A percentile compares a stretch with the other conserved stretches of the same genome.
Conservation (phyloP, 2,329 filamentous ascomycete genomes). For the Coccinonectria pachysandricola region DNA sequence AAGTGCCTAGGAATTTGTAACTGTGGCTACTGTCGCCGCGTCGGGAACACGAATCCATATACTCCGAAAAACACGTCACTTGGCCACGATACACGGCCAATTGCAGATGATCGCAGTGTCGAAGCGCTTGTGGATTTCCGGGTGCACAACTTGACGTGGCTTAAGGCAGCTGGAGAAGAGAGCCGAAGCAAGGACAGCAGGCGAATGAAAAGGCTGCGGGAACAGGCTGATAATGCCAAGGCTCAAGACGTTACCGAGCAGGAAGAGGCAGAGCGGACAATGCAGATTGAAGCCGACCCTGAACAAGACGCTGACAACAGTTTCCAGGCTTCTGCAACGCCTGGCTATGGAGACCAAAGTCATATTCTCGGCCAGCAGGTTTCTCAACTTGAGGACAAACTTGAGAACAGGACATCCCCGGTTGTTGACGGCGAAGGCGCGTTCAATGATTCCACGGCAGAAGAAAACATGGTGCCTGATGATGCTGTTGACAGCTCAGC, state of each 20-base stretch:
- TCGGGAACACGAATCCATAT: conserved; percentile 62
- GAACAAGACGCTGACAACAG: conserved; percentile 3
- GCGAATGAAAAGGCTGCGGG: conserved; percentile 45
- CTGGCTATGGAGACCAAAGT: conserved; percentile 22
- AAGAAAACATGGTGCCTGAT: conserved; percentile 13
- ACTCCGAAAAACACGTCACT: conserved; percentile 78
- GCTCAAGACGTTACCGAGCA: conserved; percentile 33
- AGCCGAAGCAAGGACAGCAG: conserved; percentile 46
- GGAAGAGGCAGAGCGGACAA: conserved; percentile 16
- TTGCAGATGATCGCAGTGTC: conserved; percentile 84
- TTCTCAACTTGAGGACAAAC: conserved; percentile 4
- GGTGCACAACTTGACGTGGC: conserved; percentile 76
- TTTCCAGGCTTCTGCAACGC: conserved; percentile 7
- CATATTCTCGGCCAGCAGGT: conserved; percentile 20
- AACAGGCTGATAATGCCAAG: conserved; percentile 48
- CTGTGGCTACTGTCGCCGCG: conserved; percentile 65
- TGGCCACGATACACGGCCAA: conserved; percentile 80
- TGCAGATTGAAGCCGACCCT: conserved; percentile 6
- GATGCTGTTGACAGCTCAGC: conserved; percentile 22
- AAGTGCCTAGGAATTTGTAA: conserved; percentile 81
- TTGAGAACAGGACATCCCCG: not conserved
- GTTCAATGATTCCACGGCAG: conserved; percentile 2
- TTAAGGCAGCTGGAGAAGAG: conserved; percentile 51
- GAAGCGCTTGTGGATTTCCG: conserved; percentile 87
- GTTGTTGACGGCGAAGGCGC: conserved; percentile 4